phyloP scores from a whole-genome alignment of 169 alveolate species.

The Eimeria necatrix region DNA sequence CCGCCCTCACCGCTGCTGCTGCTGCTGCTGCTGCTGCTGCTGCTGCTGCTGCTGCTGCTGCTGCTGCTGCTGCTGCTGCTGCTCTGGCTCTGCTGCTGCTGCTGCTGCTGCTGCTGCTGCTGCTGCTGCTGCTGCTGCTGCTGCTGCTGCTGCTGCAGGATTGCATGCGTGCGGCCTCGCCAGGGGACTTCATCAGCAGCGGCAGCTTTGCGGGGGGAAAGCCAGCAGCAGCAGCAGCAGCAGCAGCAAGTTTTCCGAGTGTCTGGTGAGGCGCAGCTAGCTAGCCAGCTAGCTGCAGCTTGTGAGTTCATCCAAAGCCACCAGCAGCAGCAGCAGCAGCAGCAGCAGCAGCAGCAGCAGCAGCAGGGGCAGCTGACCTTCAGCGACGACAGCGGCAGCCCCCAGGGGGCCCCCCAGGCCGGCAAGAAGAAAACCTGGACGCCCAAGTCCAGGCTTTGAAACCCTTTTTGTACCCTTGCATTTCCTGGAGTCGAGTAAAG shows the following conservation, averaged over 20 bases:
- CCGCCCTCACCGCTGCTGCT: too few species aligned
- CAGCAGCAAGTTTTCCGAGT: neutral
- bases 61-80: too few species aligned
- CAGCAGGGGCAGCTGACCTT: neutral
- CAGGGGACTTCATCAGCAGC: neutral
- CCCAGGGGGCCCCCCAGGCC: neutral
- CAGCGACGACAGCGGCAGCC: neutral
- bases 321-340: slow-evolving; percentile 11
- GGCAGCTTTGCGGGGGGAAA: neutral
- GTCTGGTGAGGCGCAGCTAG: slow-evolving; percentile 28
- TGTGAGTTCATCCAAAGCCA: neutral
- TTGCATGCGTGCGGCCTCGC: neutral
- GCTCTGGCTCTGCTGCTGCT: too few species aligned
- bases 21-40: too few species aligned
- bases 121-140: neutral
- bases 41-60: too few species aligned
- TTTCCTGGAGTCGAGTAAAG: slow-evolving; percentile 12
- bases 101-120: too few species aligned
- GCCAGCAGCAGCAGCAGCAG: too few species aligned
- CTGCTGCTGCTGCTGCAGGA: slow-evolving; percentile 27
- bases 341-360: neutral
- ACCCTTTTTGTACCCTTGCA: neutral
- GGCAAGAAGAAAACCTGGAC: neutral
- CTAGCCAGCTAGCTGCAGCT: slow-evolving; percentile 26
- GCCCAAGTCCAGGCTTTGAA: neutral